These are phyloP conservation scores for Thielaviopsis punctulata DNA, from an alignment of 2,329 filamentous ascomycete genomes.

Conservation along the genomic window DNA sequence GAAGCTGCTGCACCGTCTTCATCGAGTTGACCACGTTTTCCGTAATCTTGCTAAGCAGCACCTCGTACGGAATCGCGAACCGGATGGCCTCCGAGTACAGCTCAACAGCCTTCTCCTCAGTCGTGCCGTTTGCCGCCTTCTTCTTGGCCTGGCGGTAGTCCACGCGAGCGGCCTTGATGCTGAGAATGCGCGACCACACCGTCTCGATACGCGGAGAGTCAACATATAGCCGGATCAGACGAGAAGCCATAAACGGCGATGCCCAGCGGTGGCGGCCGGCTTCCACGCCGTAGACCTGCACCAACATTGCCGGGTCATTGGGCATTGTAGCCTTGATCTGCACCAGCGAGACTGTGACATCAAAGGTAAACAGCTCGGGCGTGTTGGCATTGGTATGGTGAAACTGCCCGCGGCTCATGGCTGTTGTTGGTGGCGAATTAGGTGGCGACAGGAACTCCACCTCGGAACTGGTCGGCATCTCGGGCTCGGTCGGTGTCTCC, in stretches of 20 bases:
- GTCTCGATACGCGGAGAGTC: constrained; percentile 67
- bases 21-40: constrained; percentile 81
- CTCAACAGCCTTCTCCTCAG: constrained; percentile 68
- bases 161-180: constrained; percentile 62
- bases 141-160: constrained; percentile 64
- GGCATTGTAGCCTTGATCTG: constrained; percentile 85
- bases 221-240: constrained; percentile 69
- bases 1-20: constrained; percentile 80
- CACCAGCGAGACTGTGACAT: constrained; percentile 64
- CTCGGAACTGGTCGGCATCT: constrained; percentile 13
- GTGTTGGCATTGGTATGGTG: constrained; percentile 9
- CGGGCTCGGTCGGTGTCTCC: constrained; percentile 10
- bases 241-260: constrained; percentile 60
- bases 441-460: constrained; percentile 23
- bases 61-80: constrained; percentile 74
- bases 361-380: constrained; percentile 59
- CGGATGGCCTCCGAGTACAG: constrained; percentile 72
- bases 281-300: constrained; percentile 72
- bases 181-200: constrained; percentile 76
- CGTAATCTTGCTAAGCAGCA: constrained; percentile 77
- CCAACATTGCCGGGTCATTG: constrained; percentile 74
- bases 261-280: constrained; percentile 77
- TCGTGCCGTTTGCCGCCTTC: constrained; percentile 40
- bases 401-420: constrained; percentile 4
- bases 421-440: constrained; percentile 9